Base-by-base conservation (phyloP, 108 stramenopile species). In the Skeletonema menzelii region DNA sequence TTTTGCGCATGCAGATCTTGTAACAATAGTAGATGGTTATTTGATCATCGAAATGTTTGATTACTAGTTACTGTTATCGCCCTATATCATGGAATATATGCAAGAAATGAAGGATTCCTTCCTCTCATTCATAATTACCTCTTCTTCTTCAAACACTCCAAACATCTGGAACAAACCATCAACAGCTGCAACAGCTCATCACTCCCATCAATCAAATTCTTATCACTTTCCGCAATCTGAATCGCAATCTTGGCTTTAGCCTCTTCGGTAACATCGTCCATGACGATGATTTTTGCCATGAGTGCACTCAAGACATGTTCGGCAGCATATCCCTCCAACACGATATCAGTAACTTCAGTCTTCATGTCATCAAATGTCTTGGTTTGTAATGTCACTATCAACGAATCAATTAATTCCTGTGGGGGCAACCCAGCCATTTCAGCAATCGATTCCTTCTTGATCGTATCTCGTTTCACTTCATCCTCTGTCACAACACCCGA, bases 111-210 rank as follows among this genome's bases (percentile, higher is more conserved):
- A 42, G 15, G 40, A 42, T 15, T n/a, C 15, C 22, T 53, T 22
- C 22, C 49, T 7, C 4, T 53, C 49, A 8, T 22, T 53, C 49
- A 10, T 22, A 20, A 7, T 22, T 60, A 70, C 30, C 61, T 44
- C 53, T 22, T 68, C 61, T 58, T 79, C 56, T 71, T 80, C 31
- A 89, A 75, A 59, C 89, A 91, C 49, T 77, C 68, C 73, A 92
- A 68, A 15, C 87, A 88, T 53, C 87, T 63, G 15, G 90, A 88
- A 56, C 93, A 91, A 14, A 97, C 93, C 14, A 92, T 89, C 89
- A 97, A 79, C 61, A 99, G 84, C 75, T 98, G 98, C 83, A 99
- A 84, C 28, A 82, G 67, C 72, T 99, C 99, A 80, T 94, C 94
- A 13, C 95, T 95, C n/a, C 97, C 97, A 73, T 99, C 97, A 19